Percentiles rank a stretch among this genome's conserved stretches.
phyloP scores from a whole-genome alignment of 441 rosid genomes.

The Populus hybrid region DNA sequence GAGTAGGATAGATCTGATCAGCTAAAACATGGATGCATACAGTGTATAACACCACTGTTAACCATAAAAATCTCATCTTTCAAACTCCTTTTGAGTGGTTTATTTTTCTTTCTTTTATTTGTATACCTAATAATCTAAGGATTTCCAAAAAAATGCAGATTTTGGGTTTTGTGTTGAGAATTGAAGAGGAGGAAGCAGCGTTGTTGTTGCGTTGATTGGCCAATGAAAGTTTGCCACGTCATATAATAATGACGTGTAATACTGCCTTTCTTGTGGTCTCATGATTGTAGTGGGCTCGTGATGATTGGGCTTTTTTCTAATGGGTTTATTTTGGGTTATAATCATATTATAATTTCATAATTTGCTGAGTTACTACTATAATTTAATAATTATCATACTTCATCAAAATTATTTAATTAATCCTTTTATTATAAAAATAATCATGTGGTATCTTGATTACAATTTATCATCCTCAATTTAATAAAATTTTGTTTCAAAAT shows the following conservation, averaged over 20 bases:
- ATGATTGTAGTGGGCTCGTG: not conserved
- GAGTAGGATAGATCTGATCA: conserved; percentile 70
- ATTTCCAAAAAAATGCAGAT: not conserved
- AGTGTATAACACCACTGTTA: conserved; percentile 24
- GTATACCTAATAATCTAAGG: not conserved
- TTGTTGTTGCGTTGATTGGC: not conserved
- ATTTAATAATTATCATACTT: too few species aligned
- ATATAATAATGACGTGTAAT: not conserved
- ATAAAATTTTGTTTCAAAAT: too few species aligned
- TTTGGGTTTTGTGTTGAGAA: not conserved
- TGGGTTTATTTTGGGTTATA: too few species aligned
- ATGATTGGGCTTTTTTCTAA: not conserved
- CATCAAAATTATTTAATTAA: too few species aligned
- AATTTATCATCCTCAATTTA: too few species aligned
- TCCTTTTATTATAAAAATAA: too few species aligned
- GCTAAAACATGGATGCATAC: conserved; percentile 34
- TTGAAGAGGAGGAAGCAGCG: not conserved
- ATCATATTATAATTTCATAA: too few species aligned
- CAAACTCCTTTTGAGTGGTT: not conserved
- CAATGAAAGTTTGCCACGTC: conserved; percentile 35
- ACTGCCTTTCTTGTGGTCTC: too few species aligned
- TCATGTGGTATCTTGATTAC: too few species aligned
- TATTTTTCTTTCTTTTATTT: not conserved
- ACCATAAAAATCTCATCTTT: conserved; percentile 26
- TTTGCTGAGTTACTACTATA: too few species aligned